Conservation (phyloP, 768 basidiomycete genomes). For the Phanerochaete carnosa region DNA sequence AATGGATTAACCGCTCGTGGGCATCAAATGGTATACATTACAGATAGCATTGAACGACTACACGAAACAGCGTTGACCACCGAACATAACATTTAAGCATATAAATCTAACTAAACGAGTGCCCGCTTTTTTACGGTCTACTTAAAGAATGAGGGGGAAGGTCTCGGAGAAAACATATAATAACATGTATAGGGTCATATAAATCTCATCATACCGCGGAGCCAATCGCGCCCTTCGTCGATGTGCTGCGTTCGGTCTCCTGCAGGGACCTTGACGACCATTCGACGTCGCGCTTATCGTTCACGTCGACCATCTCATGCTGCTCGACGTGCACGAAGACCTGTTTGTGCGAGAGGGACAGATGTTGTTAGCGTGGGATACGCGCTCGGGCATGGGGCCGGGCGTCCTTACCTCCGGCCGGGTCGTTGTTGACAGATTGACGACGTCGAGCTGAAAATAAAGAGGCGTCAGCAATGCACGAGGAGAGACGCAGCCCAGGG, state of each 20-base stretch:
- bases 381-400: not conserved
- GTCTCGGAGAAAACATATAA: not conserved
- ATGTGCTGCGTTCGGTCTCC: not conserved
- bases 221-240: not conserved
- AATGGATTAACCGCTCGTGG: no score
- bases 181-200: not conserved
- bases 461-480: not conserved
- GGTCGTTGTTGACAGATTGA: slow-evolving; percentile 8
- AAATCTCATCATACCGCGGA: not conserved
- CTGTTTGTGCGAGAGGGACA: not conserved
- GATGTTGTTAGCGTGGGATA: not conserved
- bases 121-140: not conserved
- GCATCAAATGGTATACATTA: no score
- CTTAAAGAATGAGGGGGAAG: not conserved
- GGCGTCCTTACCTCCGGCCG: slow-evolving; percentile 7
- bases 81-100: no score
- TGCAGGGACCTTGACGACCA: slow-evolving; percentile 2
- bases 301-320: slow-evolving; percentile 14
- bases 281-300: slow-evolving; percentile 4
- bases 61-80: not conserved
- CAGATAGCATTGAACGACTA: not conserved
- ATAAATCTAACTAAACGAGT: not conserved
- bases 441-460: slow-evolving; percentile 6
- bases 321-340: slow-evolving; percentile 14
- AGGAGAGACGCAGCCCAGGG: not conserved